phyloP scores from a whole-genome alignment of 176 grass and related monocot species.

The Phoenix roebelenii region DNA sequence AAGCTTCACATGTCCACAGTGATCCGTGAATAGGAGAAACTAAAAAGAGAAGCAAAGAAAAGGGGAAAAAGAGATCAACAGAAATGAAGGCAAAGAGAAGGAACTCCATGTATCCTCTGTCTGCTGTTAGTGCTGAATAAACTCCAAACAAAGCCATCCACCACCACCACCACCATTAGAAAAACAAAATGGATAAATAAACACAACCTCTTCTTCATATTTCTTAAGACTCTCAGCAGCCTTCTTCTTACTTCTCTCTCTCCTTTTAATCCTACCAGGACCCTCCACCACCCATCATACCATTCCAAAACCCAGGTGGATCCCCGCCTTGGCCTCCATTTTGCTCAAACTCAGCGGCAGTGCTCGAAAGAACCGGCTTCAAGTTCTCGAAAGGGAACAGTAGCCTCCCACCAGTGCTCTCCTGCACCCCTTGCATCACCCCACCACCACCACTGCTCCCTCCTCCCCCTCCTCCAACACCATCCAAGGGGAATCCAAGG shows the following conservation, averaged over 20 bases:
- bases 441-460: conserved; percentile 20
- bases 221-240: too few species aligned
- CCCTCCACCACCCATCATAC: conserved; percentile 3
- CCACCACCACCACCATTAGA: neutral
- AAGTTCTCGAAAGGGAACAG: conserved; percentile 75
- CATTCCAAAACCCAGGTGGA: conserved; percentile 5
- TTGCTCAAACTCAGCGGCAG: conserved; percentile 2
- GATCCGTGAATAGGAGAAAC: neutral
- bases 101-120: neutral
- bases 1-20: conserved; percentile 2
- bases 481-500: conserved; percentile 57
- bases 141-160: neutral
- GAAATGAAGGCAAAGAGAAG: neutral
- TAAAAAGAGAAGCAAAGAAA: neutral
- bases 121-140: conserved; percentile 2
- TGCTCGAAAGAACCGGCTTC: conserved; percentile 35
- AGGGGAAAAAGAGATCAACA: neutral
- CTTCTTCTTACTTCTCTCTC: neutral
- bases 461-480: conserved; percentile 19
- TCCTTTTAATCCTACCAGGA: neutral
- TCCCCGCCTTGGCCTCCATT: conserved; percentile 17
- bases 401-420: conserved; percentile 33
- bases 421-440: conserved; percentile 33
- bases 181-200: neutral
- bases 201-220: too few species aligned